phyloP scores from a whole-genome alignment of 768 basidiomycete species.

The Daedalea quercina region DNA sequence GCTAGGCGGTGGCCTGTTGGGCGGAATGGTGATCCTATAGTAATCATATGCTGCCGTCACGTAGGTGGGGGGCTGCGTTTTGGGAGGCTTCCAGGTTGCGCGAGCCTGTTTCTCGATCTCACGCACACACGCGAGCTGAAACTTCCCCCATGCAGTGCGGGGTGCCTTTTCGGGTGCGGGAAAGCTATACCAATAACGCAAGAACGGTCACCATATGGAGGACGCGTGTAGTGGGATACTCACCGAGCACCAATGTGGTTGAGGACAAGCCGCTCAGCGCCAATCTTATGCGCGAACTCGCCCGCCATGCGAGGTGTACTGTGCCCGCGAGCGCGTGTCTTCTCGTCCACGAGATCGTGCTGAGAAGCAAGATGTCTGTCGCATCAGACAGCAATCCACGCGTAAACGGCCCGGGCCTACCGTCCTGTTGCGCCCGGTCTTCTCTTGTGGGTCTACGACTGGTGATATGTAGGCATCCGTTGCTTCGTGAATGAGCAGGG shows the following conservation, averaged over 20 bases:
- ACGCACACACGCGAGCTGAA: constrained; percentile 16
- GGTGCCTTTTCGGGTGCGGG: constrained; percentile 15
- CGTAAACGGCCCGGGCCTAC: too few relatives aligned
- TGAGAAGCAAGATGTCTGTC: neutral
- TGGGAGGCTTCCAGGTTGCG: constrained; percentile 16
- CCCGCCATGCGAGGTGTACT: constrained; percentile 79
- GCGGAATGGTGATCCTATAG: constrained; percentile 12
- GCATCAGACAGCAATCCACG: neutral
- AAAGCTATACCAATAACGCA: constrained; percentile 11
- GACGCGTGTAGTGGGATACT: constrained; percentile 13
- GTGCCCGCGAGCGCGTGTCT: constrained; percentile 63
- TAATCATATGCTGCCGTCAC: constrained; percentile 56
- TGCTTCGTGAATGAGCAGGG: constrained; percentile 81
- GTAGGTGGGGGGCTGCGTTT: constrained; percentile 19
- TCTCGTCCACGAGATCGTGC: constrained; percentile 27
- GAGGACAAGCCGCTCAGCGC: constrained; percentile 56
- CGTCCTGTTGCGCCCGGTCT: constrained; percentile 30
- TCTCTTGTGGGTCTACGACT: constrained; percentile 43
- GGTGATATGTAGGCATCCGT: constrained; percentile 68
- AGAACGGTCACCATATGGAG: too few relatives aligned
- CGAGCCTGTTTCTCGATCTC: constrained; percentile 27
- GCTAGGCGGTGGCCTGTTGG: constrained; percentile 2
- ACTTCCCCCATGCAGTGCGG: constrained; percentile 6
- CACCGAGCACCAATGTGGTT: constrained; percentile 77
- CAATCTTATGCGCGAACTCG: constrained; percentile 54